phyloP scores from a whole-genome alignment of 176 grass and related monocot species.

The Bothriochloa decipiens region DNA sequence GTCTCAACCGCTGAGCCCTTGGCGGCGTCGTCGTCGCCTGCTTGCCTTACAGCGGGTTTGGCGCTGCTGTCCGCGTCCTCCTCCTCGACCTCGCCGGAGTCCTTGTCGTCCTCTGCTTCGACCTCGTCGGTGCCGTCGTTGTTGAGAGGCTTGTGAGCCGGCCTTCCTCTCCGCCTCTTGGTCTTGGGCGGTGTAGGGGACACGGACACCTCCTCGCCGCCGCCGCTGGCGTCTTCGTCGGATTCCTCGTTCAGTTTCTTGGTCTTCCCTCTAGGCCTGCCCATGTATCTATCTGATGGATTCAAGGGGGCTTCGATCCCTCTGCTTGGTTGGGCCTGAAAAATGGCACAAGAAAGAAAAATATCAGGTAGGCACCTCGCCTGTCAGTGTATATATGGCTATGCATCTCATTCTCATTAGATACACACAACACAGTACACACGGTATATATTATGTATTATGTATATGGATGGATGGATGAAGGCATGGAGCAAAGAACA shows the following conservation, averaged over 20 bases:
- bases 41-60: neutral
- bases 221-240: slow-evolving; percentile 9
- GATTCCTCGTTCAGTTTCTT: slow-evolving; percentile 22
- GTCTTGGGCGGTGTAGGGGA: neutral
- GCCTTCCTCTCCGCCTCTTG: neutral
- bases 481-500: too few relatives aligned
- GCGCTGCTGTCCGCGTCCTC: neutral
- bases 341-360: slow-evolving; percentile 5
- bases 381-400: neutral
- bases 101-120: neutral
- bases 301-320: neutral
- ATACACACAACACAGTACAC: neutral
- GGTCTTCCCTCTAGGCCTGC: slow-evolving; percentile 31
- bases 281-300: neutral
- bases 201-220: neutral
- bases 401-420: neutral
- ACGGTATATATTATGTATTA: too few relatives aligned
- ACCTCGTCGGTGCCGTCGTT: neutral
- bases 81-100: neutral
- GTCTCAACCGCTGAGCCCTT: neutral
- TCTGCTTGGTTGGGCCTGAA: neutral
- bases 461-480: too few relatives aligned
- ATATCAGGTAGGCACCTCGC: neutral
- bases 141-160: neutral
- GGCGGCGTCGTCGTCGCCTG: neutral